Percentiles rank a stretch among this genome's conserved stretches.
phyloP scores from a whole-genome alignment of 2,329 filamentous ascomycete species.

The Ceratocystis diversiconidia region DNA sequence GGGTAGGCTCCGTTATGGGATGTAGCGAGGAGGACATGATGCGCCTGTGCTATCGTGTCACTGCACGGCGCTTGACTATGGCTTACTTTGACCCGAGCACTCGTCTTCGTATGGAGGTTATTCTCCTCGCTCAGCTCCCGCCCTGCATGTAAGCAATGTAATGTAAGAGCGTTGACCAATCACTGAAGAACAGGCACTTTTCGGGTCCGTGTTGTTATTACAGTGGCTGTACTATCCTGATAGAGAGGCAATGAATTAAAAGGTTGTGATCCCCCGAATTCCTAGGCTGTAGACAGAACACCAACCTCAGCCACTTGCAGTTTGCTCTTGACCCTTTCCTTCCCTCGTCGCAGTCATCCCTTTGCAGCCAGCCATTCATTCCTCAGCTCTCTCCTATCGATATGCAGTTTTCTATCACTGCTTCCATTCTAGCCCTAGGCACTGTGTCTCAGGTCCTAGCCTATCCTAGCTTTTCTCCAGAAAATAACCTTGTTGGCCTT shows the following conservation, averaged over 20 bases:
- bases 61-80: not conserved
- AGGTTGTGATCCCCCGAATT: not conserved
- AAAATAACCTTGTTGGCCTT: not conserved
- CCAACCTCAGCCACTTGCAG: not conserved
- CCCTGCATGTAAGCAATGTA: no score
- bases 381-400: not conserved
- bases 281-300: not conserved
- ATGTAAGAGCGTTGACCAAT: no score
- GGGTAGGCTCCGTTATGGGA: not conserved
- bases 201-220: not conserved
- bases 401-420: constrained; percentile 11
- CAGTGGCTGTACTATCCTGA: no score
- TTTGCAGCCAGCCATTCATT: not conserved
- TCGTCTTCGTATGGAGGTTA: not conserved
- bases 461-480: not conserved
- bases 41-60: not conserved
- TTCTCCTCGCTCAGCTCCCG: not conserved
- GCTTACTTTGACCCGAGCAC: not conserved
- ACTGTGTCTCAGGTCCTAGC: constrained; percentile 13
- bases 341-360: not conserved
- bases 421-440: constrained; percentile 11
- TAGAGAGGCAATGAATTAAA: not conserved
- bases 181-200: no score
- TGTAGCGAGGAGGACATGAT: not conserved
- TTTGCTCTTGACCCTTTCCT: not conserved